Percentiles rank a stretch among this genome's conserved stretches.
These are phyloP conservation scores for Beverwykella pulmonaria DNA, from an alignment of 495 filamentous ascomycete species.

Conservation along the genomic window DNA sequence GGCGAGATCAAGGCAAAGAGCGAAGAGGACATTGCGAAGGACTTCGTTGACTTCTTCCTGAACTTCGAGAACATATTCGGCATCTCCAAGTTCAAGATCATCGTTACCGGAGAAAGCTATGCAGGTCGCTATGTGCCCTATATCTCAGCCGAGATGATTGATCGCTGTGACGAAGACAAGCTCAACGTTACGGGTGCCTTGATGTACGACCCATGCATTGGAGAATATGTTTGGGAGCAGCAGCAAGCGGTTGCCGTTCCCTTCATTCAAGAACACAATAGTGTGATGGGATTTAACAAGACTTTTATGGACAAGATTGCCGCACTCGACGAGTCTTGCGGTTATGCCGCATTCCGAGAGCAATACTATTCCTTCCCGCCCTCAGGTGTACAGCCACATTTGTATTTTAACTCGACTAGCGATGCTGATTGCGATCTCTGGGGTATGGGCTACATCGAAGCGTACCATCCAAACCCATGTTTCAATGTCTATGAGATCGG, in stretches of 20 bases:
- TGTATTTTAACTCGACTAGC: constrained; percentile 17
- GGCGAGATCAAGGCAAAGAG: constrained; percentile 30
- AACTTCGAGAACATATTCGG: constrained; percentile 42
- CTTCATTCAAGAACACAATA: constrained; percentile 24
- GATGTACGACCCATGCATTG: constrained; percentile 39
- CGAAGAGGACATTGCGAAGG: constrained; percentile 40
- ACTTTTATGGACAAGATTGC: constrained; percentile 27
- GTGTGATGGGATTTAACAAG: constrained; percentile 32
- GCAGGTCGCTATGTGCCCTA: constrained; percentile 41
- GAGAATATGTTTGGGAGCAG: constrained; percentile 27
- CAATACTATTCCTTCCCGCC: constrained; percentile 32
- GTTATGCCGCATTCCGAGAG: constrained; percentile 27
- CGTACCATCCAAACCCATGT: constrained; percentile 22
- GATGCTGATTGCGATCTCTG: constrained; percentile 32
- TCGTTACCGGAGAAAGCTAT: constrained; percentile 40
- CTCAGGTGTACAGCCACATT: background rate
- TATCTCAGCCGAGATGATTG: constrained; percentile 38
- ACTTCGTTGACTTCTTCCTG: constrained; percentile 40
- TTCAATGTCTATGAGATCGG: constrained; percentile 38
- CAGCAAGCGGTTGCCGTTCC: constrained; percentile 31
- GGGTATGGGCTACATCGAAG: constrained; percentile 14
- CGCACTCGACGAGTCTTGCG: constrained; percentile 24
- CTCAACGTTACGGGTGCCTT: constrained; percentile 29
- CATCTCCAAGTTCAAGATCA: constrained; percentile 42
- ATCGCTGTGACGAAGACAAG: constrained; percentile 30